Conservation (phyloP, 2,329 filamentous ascomycete species). For the Fusarium veterinarium region DNA sequence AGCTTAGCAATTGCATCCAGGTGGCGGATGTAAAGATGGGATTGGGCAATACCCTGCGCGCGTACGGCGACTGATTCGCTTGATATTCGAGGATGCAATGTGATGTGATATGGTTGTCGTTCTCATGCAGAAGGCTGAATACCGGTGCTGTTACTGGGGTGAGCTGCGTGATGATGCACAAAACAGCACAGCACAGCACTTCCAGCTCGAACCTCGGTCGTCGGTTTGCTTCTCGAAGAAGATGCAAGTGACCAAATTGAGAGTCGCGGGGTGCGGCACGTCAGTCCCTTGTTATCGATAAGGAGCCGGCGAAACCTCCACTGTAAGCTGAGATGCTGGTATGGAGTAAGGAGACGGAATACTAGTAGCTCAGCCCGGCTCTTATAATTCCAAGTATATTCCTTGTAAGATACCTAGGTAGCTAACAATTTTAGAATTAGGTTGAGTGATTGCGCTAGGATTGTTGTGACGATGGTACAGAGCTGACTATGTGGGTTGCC, state of each 20-base stretch:
- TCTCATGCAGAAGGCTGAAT: conserved; percentile 14
- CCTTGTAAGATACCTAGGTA: background rate
- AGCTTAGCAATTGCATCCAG: conserved; percentile 29
- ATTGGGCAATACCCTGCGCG: background rate
- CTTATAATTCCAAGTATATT: background rate
- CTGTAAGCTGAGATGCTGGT: background rate
- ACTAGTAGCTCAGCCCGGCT: background rate
- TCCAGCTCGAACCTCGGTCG: conserved; percentile 7
- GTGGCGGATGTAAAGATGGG: conserved; percentile 1
- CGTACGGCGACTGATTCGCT: background rate
- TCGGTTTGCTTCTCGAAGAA: conserved; percentile 11
- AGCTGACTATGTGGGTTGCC: background rate
- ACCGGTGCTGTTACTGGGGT: background rate
- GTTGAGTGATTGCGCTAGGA: background rate
- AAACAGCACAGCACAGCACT: background rate
- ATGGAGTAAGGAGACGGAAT: background rate
- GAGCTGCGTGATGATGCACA: conserved; percentile 19
- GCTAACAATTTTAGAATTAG: background rate
- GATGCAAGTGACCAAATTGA: conserved; percentile 23
- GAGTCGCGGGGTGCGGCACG: conserved; percentile 33
- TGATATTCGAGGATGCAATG: background rate
- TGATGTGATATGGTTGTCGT: conserved; percentile 2
- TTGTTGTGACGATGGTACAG: too few species aligned
- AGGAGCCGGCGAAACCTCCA: conserved; percentile 1
- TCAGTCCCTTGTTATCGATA: conserved; percentile 33